Percentiles rank a stretch among this genome's conserved stretches.
Evolutionary conservation across 495 filamentous ascomycete species (phyloP).

Genomic region (Penicillium crystallinum): DNA sequence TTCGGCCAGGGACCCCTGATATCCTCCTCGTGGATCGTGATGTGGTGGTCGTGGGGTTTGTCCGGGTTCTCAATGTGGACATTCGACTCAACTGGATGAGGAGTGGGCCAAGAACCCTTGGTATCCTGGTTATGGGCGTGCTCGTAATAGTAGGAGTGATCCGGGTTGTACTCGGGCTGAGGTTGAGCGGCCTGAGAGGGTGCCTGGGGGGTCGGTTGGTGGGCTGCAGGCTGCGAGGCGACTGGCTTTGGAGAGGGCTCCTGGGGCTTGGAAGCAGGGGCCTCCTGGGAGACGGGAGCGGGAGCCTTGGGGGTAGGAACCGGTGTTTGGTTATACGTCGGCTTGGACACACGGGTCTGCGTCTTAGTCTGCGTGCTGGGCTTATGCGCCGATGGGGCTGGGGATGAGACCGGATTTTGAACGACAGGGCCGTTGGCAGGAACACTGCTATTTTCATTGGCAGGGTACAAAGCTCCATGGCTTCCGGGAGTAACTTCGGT

Average conservation of each 20-base stretch:
- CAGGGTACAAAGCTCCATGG: slow-evolving; percentile 19
- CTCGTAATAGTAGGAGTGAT: no score
- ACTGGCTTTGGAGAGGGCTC: no score
- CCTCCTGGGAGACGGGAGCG: not conserved
- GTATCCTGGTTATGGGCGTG: not conserved
- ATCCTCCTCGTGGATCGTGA: not conserved
- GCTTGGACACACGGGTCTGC: not conserved
- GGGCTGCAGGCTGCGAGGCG: no score
- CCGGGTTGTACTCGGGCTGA: no score
- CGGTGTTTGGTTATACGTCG: not conserved
- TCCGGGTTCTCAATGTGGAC: not conserved
- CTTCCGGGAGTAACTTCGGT: slow-evolving; percentile 4
- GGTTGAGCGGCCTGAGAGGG: no score
- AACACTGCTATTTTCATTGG: not conserved
- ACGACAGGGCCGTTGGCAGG: not conserved
- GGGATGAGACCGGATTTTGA: not conserved
- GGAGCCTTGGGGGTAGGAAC: not conserved
- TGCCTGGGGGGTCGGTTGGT: not conserved
- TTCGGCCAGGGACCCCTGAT: not conserved
- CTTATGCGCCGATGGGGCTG: not conserved
- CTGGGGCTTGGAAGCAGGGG: not conserved
- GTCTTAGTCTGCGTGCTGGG: not conserved
- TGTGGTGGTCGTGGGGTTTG: not conserved
- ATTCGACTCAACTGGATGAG: not conserved
- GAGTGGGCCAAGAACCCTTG: not conserved